Base-by-base conservation (phyloP, 306 rosid species). In the Dalbergia oliveri region DNA sequence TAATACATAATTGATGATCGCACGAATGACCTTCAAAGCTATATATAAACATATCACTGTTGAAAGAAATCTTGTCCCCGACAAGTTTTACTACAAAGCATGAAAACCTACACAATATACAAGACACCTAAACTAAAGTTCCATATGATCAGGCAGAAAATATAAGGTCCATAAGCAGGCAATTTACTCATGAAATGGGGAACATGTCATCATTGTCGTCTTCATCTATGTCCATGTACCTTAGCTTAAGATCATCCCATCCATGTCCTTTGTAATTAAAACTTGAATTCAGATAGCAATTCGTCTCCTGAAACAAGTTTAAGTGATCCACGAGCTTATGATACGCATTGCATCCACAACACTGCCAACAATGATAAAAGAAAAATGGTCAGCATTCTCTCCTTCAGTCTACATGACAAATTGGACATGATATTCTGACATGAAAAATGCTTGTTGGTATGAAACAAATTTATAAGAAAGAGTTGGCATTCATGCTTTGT, bases 321-420 rank as follows among this genome's bases (percentile, higher is more conserved):
- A 94, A 87, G 81, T 94, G 89, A 88, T 94, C 98, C 83, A 94
- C 98, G 2, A 92, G 97, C 94, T 94, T 94, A 77, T 94, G 98
- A 81, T 88, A 94, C 5, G 97, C 98, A 75, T 84, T 89, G 90
- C 98, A 94, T 67, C 97, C 94, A 68, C 97, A 94, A 63, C 98
- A 94, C 98, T 94, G 78, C 66, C 76, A 74, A 77, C 82, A 72
- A 50, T 8, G 50, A 69, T 54, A 77, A 57, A 18, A 64, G 34
- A 9, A 54, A 35, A 51, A 70, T 34, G n/a, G 70, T 79, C 31
- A 79, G 64, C 9, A 13, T 66, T 51, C 64, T 80, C 51, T 21
- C 65, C 34, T 51, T n/a, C 65, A 1, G 4, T 35, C 8, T 23
- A 50, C 12, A 70, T 35, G 15, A 75, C 63, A 66, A 35, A 35